Evolutionary conservation across 1,284 basidiomycete genomes (phyloP).

Genomic region (Fomitiporia mediterranea): DNA sequence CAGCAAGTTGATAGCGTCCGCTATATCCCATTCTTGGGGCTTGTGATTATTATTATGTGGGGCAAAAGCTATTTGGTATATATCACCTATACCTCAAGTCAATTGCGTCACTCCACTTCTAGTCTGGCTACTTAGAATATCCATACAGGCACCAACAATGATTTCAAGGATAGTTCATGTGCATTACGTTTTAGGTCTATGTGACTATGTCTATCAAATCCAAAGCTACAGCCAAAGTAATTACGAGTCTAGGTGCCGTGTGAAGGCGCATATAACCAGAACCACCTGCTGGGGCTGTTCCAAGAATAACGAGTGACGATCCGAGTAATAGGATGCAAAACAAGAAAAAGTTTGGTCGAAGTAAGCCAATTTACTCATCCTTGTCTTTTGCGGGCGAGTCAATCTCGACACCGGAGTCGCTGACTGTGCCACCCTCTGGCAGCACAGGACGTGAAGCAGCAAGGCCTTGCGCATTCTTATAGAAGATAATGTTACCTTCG

Average conservation of each 20-base stretch:
- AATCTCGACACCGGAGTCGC: constrained; percentile 86
- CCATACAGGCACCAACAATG: no score
- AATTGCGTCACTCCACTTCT: not conserved
- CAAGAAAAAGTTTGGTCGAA: not conserved
- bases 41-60: no score
- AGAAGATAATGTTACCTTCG: constrained; percentile 87
- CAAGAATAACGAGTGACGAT: not conserved
- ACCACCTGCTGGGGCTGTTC: no score
- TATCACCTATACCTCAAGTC: not conserved
- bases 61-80: no score
- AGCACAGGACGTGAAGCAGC: constrained; percentile 65
- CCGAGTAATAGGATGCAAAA: not conserved
- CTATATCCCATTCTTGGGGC: no score
- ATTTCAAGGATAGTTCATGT: no score
- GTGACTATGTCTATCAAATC: not conserved
- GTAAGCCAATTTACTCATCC: not conserved
- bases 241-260: no score
- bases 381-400: constrained; percentile 26
- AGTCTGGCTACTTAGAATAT: no score
- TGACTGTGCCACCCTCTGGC: constrained; percentile 51
- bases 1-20: no score
- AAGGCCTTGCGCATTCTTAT: constrained; percentile 82
- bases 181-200: no score
- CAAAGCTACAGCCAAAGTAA: no score
- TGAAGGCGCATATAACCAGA: no score